A percentile compares a stretch with the other conserved stretches of the same genome.
phyloP scores from a whole-genome alignment of 768 basidiomycete genomes.

The Punctularia strigosozonata region DNA sequence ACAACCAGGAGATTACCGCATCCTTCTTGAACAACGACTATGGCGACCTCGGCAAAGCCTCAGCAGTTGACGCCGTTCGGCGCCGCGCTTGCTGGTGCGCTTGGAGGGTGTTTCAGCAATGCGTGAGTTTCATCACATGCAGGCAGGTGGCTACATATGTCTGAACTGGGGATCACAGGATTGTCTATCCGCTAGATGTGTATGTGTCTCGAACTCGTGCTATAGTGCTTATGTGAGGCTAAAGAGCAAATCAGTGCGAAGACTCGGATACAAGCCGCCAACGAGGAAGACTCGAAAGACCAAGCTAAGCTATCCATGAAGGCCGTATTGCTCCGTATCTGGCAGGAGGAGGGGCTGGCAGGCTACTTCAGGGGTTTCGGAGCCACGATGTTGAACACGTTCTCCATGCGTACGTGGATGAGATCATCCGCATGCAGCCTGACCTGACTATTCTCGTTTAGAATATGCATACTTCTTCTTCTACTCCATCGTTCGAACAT shows the following conservation, averaged over 20 bases:
- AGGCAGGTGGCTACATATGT: too few species aligned
- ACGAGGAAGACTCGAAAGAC: constrained; percentile 38
- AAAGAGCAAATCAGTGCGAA: constrained; percentile 52
- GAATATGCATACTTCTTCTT: constrained; percentile 99
- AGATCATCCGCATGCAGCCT: background rate
- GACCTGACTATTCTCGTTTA: constrained; percentile 16
- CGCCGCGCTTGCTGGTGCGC: constrained; percentile 82
- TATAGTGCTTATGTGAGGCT: background rate
- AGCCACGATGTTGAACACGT: constrained; percentile 97
- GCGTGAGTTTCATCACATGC: constrained; percentile 45
- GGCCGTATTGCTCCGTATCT: constrained; percentile 53
- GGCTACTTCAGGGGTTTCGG: constrained; percentile 89
- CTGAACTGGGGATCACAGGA: constrained; percentile 30
- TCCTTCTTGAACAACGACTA: constrained; percentile 10
- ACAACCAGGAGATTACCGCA: too few species aligned
- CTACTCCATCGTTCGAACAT: constrained; percentile 81
- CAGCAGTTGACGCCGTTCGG: constrained; percentile 75
- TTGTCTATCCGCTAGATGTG: constrained; percentile 94
- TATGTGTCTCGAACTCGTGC: constrained; percentile 26
- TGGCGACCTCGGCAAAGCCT: constrained; percentile 37
- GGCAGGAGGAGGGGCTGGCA: constrained; percentile 66
- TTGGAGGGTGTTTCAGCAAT: constrained; percentile 88
- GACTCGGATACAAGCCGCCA: constrained; percentile 84
- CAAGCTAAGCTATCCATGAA: constrained; percentile 41
- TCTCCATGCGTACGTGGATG: constrained; percentile 77